phyloP scores from a whole-genome alignment of 805 yeast species.

The Barnettozyma populi region DNA sequence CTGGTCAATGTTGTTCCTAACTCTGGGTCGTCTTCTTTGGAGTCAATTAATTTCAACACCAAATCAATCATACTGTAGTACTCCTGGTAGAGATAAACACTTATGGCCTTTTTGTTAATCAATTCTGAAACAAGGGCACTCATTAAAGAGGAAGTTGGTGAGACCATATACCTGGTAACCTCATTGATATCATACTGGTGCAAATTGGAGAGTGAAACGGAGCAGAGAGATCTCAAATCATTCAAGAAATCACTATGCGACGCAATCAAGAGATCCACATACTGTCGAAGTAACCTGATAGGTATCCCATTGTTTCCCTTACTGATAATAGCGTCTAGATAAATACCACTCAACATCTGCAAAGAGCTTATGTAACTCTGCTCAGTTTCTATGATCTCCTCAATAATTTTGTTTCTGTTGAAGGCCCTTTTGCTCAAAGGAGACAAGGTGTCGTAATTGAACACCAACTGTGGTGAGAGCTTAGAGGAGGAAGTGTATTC shows the following conservation, averaged over 20 bases:
- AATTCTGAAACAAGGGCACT: constrained; percentile 21
- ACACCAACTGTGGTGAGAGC: constrained; percentile 14
- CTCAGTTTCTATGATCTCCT: constrained; percentile 47
- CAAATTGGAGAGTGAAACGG: constrained; percentile 1
- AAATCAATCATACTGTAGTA: constrained; percentile 31
- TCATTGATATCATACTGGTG: not conserved
- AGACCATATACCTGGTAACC: not conserved
- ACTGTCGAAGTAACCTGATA: constrained; percentile 27
- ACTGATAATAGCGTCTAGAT: constrained; percentile 34
- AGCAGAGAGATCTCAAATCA: constrained; percentile 7
- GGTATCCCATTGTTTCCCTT: constrained; percentile 31
- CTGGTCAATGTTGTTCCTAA: constrained; percentile 19
- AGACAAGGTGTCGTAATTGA: constrained; percentile 12
- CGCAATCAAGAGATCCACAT: constrained; percentile 26
- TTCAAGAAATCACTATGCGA: constrained; percentile 30
- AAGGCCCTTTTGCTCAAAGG: constrained; percentile 14
- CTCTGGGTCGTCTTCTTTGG: constrained; percentile 23
- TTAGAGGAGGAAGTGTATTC: constrained; percentile 17
- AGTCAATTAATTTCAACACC: constrained; percentile 30
- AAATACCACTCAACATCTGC: constrained; percentile 37
- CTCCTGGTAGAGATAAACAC: constrained; percentile 28
- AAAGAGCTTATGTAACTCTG: constrained; percentile 41
- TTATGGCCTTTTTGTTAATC: constrained; percentile 22
- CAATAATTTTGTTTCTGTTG: constrained; percentile 28
- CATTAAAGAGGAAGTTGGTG: constrained; percentile 19